Evolutionary conservation across 2,329 filamentous ascomycete genomes (phyloP), one percentile per base, ranked within the genome.

Genomic region (Epichloe brachyelytri): DNA sequence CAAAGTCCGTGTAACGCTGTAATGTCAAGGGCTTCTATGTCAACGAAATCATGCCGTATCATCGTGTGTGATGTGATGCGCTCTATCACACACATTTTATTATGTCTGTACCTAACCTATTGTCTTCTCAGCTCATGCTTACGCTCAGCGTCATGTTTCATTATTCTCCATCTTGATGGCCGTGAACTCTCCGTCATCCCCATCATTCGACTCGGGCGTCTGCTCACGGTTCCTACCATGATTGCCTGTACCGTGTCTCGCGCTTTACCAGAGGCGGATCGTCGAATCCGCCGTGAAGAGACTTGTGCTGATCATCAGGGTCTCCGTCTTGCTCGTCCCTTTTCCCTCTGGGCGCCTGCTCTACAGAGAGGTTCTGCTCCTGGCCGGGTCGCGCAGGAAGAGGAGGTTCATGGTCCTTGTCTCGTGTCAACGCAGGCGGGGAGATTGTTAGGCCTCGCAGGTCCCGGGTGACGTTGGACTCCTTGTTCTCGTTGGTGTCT

Each of bases 191-290:
- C 39, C 37, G 8, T 49, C 48, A 22, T 50, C 26, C 7, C 36
- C 38, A 22, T 43, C 15, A 11, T 50, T 39, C 4, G 48, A 48
- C 7, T 50, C 26, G 10, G 48, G 51, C 33, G 43, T 53, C n/a
- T 46, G 30, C 19, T 14, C 19, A 37, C 43, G 37, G 17, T 14
- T 49, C 5, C 6, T 11, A 8, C 20, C 14, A 15, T 15, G 3
- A 8, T 17, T 5, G n/a, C 5, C 46, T 37, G 15, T 5, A 3
- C 37, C 38, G 6, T 30, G 26, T 30, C 26, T 22, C 17, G 12
- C 40, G 10, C 36, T 65, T 61, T 20, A 66, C 59, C 70, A 72
- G 69, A 22, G 54, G 39, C 26, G 47, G 39, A 17, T 49, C 39
- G 8, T 43, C 26, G 39, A 48, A 40, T 14, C 44, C 45, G n/a